Base-by-base conservation (phyloP, 371 early-diverging fungal genomes). In the Mortierella sp. region DNA sequence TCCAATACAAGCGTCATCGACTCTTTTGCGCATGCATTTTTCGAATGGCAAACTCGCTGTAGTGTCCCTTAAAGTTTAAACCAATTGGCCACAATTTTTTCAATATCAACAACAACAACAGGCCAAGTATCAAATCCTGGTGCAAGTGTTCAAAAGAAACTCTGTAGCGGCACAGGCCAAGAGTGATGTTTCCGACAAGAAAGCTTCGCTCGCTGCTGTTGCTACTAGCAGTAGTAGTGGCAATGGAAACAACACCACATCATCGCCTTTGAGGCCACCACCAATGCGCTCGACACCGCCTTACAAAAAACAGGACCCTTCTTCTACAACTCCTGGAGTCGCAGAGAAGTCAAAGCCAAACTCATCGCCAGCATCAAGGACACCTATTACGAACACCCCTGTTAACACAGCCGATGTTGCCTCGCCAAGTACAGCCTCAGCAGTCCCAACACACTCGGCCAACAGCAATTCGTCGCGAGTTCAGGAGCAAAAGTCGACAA, bases 1-100 rank as follows among this genome's bases (percentile, higher is more conserved):
- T 19, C 21, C 60, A 14, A 63, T 19, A 6, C 4, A 14, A 14
- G 5, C 13, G 38, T 54, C 7, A 4, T 26, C 26, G 9, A 11
- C 44, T 58, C 28, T 28, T 34, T 7, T 10, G 5, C 47, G 19
- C n/a, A 76, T 10, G 10, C 50, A 50, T 50, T 50, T 50, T 50
- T 13, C 73, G 65, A n/a, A 52, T 82, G 34, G 31, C 68, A 7
- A 58, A 79, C 50, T 72, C 57, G 2, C 57, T 1, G 48, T 54
- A 38, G 42, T 38, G 42, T 13, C 34, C 54, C 72, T 2, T 60
- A 45, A 68, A 42, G 19, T n/a, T n/a, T 24, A 8, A 31, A 42
- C 19, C 19, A 10, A 38, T 55, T 42, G 38, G 68, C 68, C 68
- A 42, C 42, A 24, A 38, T 68, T 68, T 68, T 68, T 68, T 21